These are phyloP conservation scores for Leccinum ponderosum DNA, from an alignment of 1,284 basidiomycete species.

Conservation along the genomic window DNA sequence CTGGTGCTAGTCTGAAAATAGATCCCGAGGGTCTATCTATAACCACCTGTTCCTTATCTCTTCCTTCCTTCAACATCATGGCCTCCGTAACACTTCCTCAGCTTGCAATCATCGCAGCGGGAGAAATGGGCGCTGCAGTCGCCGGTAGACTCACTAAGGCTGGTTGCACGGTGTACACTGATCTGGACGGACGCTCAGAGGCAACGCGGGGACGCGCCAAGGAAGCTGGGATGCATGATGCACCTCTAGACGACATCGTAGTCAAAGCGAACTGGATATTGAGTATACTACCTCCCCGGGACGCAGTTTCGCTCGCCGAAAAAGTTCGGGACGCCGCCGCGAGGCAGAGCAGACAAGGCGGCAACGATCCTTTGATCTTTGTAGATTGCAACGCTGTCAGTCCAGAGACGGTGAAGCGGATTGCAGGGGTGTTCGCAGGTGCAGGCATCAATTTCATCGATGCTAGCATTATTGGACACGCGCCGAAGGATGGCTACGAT, in stretches of 20 bases:
- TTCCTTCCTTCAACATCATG: constrained; percentile 16
- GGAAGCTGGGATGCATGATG: constrained; percentile 54
- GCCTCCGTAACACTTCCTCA: constrained; percentile 2
- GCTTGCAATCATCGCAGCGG: constrained; percentile 32
- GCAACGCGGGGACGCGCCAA: constrained; percentile 47
- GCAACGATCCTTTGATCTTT: constrained; percentile 36
- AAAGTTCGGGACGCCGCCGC: constrained; percentile 35
- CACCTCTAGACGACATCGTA: constrained; percentile 46
- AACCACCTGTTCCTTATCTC: constrained; percentile 7
- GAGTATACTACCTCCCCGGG: constrained; percentile 58
- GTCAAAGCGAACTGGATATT: constrained; percentile 47
- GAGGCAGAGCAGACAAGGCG: constrained; percentile 9
- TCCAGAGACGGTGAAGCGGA: constrained; percentile 49
- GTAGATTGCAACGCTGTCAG: constrained; percentile 64
- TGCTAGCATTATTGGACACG: constrained; percentile 59
- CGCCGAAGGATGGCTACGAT: constrained; percentile 47
- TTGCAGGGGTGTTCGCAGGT: constrained; percentile 45
- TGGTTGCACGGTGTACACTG: constrained; percentile 52
- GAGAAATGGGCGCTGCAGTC: constrained; percentile 47
- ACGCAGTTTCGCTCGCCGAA: constrained; percentile 51
- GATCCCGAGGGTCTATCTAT: constrained; percentile 18
- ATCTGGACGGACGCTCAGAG: constrained; percentile 50
- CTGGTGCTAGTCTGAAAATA: constrained; percentile 6
- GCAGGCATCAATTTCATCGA: constrained; percentile 50
- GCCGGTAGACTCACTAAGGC: constrained; percentile 40